Conservation (phyloP, 2,329 filamentous ascomycete species). For the Botryotinia globosa region DNA sequence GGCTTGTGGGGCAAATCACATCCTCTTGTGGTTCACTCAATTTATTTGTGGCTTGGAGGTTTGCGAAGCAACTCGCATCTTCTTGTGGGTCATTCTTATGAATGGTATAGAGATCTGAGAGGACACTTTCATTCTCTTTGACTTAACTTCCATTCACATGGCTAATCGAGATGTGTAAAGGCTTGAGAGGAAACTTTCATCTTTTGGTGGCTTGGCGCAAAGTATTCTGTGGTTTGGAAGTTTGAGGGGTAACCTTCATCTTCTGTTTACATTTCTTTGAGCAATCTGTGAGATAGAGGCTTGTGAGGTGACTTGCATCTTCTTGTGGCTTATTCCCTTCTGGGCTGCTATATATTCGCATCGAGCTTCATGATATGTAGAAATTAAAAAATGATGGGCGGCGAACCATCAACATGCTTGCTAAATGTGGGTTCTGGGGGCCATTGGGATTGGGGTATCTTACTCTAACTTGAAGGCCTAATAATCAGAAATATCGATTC, state of each 20-base stretch:
- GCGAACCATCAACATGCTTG: background rate
- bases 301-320: background rate
- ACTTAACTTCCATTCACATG: background rate
- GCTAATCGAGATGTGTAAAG: background rate
- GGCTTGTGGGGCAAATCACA: background rate
- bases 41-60: background rate
- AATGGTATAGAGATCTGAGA: background rate
- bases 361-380: background rate
- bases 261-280: background rate
- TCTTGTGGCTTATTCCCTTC: background rate
- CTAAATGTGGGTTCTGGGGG: background rate
- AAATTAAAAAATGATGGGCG: background rate
- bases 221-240: background rate
- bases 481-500: background rate
- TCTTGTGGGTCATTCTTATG: background rate
- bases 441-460: background rate
- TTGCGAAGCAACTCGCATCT: background rate
- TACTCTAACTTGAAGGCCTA: background rate
- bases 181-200: background rate
- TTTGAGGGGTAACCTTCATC: constrained; percentile 2
- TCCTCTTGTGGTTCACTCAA: background rate
- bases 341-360: background rate
- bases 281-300: background rate
- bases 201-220: background rate
- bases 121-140: background rate